A percentile compares a stretch with the other conserved stretches of the same genome.
Evolutionary conservation across 176 grass and related monocot genomes (phyloP).

Genomic region (Oryza brachyantha): DNA sequence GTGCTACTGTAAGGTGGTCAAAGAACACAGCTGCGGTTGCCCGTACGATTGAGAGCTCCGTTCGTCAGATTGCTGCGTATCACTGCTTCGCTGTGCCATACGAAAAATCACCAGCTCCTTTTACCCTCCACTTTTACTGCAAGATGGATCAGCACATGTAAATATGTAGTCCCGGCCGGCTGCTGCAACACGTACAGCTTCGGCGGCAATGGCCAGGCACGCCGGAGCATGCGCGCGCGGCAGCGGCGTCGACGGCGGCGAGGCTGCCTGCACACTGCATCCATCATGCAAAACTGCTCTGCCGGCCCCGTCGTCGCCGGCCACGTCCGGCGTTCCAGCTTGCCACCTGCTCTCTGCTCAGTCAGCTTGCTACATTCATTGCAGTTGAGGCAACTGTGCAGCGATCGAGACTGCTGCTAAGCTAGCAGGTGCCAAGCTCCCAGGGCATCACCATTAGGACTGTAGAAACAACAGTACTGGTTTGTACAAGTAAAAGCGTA

Average conservation of each 20-base stretch:
- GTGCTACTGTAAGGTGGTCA: not conserved
- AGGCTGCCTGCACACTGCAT: not conserved
- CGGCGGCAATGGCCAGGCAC: not conserved
- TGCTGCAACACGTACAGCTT: not conserved
- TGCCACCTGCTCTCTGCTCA: no score
- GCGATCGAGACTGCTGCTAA: not conserved
- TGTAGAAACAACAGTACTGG: not conserved
- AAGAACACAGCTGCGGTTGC: not conserved
- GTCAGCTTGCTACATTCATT: no score
- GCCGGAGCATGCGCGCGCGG: not conserved
- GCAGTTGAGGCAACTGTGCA: not conserved
- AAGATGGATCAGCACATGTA: not conserved
- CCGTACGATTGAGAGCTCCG: not conserved
- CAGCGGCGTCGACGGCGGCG: not conserved
- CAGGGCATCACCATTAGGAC: not conserved
- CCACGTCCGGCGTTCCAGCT: no score
- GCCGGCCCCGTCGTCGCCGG: no score
- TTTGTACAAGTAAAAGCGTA: no score
- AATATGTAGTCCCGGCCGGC: no score
- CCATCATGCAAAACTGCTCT: not conserved
- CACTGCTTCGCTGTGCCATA: not conserved
- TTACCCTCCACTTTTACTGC: not conserved
- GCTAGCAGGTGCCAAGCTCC: not conserved
- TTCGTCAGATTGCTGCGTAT: not conserved
- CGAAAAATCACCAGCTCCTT: not conserved